Base-by-base conservation (phyloP, 2,329 filamentous ascomycete genomes). In the Fusarium sambucinum region DNA sequence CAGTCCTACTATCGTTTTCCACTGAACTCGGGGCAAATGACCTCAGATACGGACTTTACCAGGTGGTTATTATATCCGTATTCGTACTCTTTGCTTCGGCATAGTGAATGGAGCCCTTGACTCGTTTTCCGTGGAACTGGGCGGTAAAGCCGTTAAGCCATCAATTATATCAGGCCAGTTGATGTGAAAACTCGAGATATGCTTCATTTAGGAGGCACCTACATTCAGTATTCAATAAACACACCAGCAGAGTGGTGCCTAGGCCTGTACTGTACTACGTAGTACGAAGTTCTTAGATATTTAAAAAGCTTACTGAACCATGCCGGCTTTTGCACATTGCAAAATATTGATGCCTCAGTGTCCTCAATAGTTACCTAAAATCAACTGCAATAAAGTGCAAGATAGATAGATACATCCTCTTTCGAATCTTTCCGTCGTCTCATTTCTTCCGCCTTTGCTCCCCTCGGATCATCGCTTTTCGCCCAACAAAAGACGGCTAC, bases 401-500 rank as follows among this genome's bases (percentile, higher is more conserved):
- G 23, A 19, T 12, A 21, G 12, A 50, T 13, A 27, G 16, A 10
- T n/a, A n/a, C n/a, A n/a, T 25, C 17, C 21, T 16, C 21, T 16
- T 16, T 38, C 14, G 9, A 51, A 23, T 25, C n/a, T 17, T 30
- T 33, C 17, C 27, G 5, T 14, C 25, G n/a, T 62, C 33, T 23
- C 40, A 66, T 32, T 42, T 33, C 47, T 45, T 13, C 12, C n/a
- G 12, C 23, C 33, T 47, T 27, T 54, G 29, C 54, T 19, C 25
- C 27, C 40, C 19, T 19, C n/a, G 25, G 19, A 35, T 17, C 35
- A 54, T 55, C 45, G 40, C 52, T 47, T 52, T 52, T 48, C 19
- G 9, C 40, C 29, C 58, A 70, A 69, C 62, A 68, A 70, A 63
- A 30, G 52, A 47, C 66, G 66, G 66, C 35, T 23, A 63, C 58